phyloP scores from a whole-genome alignment of 1,284 basidiomycete genomes.

The Farysia itapuensis region DNA sequence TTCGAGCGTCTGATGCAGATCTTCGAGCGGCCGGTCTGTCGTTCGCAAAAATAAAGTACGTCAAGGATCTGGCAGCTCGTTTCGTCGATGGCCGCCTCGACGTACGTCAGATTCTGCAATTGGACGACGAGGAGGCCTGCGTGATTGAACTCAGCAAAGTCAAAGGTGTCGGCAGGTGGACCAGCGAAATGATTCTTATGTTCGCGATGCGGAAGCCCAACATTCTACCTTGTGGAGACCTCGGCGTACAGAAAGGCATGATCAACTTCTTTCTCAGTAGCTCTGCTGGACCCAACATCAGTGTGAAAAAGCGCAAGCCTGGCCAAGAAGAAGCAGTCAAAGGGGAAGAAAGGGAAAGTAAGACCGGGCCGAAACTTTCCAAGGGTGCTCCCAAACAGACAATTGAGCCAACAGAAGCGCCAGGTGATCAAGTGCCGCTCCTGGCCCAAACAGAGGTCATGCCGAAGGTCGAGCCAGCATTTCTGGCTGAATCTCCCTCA shows the following conservation, averaged over 20 bases:
- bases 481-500: not conserved
- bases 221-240: slow-evolving; percentile 52
- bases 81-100: slow-evolving; percentile 54
- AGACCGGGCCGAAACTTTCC: not conserved
- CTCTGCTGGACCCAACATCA: slow-evolving; percentile 33
- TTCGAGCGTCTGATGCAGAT: slow-evolving; percentile 38
- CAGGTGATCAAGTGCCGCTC: slow-evolving; percentile 11
- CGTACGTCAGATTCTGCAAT: slow-evolving; percentile 39
- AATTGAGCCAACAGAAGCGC: slow-evolving; percentile 21
- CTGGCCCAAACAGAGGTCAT: slow-evolving; percentile 21
- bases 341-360: slow-evolving; percentile 1
- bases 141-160: slow-evolving; percentile 47
- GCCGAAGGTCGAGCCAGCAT: slow-evolving; percentile 17
- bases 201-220: slow-evolving; percentile 55
- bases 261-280: slow-evolving; percentile 47
- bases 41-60: slow-evolving; percentile 53
- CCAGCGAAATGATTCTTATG: slow-evolving; percentile 58
- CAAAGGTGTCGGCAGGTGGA: slow-evolving; percentile 58
- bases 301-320: slow-evolving; percentile 39
- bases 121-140: slow-evolving; percentile 48
- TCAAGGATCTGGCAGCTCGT: slow-evolving; percentile 47
- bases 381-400: not conserved
- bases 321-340: slow-evolving; percentile 20
- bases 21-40: slow-evolving; percentile 52
- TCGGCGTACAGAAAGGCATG: slow-evolving; percentile 57